phyloP scores from a whole-genome alignment of 768 basidiomycete genomes.

The Agaricus bisporus region DNA sequence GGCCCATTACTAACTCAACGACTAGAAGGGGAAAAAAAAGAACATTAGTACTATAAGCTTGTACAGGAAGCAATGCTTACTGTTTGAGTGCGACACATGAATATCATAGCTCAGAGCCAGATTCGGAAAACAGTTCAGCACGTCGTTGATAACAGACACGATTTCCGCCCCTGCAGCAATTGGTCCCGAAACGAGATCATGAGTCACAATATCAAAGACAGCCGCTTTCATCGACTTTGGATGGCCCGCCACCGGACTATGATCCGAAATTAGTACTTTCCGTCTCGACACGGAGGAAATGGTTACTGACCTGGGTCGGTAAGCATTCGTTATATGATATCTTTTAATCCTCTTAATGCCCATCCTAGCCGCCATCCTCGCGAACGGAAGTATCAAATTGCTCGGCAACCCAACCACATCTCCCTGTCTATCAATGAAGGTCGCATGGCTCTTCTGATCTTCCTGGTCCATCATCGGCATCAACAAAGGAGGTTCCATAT shows the following conservation, averaged over 20 bases:
- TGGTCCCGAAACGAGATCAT: slow-evolving; percentile 57
- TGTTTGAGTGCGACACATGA: slow-evolving; percentile 70
- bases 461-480: slow-evolving; percentile 62
- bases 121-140: slow-evolving; percentile 68
- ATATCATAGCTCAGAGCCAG: slow-evolving; percentile 65
- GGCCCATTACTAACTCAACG: slow-evolving; percentile 54
- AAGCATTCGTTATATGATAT: slow-evolving; percentile 73
- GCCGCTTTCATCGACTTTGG: slow-evolving; percentile 70
- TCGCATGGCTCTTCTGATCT: slow-evolving; percentile 60
- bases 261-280: slow-evolving; percentile 3
- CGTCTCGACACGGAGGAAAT: not conserved
- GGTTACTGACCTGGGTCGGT: slow-evolving; percentile 51
- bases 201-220: slow-evolving; percentile 79
- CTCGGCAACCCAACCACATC: slow-evolving; percentile 71
- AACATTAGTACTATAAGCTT: slow-evolving; percentile 1
- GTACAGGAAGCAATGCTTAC: slow-evolving; percentile 35
- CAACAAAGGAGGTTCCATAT: slow-evolving; percentile 81
- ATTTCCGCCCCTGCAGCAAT: slow-evolving; percentile 71
- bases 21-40: slow-evolving; percentile 38
- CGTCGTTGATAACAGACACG: slow-evolving; percentile 60
- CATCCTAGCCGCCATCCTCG: slow-evolving; percentile 71
- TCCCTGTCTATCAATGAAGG: slow-evolving; percentile 76
- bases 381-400: slow-evolving; percentile 70
- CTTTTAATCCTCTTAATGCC: slow-evolving; percentile 72
- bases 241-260: slow-evolving; percentile 63